Base-by-base conservation (phyloP, 2,329 filamentous ascomycete species). In the Amauroascus niger region DNA sequence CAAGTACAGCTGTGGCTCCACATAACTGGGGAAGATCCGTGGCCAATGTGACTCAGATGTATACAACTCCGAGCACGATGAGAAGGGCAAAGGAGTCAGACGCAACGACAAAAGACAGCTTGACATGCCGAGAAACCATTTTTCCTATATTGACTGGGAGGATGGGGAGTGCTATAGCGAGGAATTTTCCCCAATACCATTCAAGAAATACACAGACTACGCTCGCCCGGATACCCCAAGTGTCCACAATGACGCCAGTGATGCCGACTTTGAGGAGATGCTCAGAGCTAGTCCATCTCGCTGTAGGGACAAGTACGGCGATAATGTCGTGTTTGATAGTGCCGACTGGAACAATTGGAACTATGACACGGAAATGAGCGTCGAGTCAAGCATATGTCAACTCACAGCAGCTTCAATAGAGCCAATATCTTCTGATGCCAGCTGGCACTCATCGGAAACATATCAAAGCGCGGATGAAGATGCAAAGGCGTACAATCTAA, bases 151-250 rank as follows among this genome's bases (percentile, higher is more conserved):
- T 7, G 39, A 51, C 28, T 5, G 22, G 18, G 16, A 14, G 8
- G 11, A 44, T 18, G 18, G 37, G 8, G 33, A 24, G 7, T 3
- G 2, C 1, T 40, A 22, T 16, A 26, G 28, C 6, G 11, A 16
- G 3, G n/a, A 16, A 28, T 50, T 54, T 24, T 26, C 22, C 6
- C 52, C 52, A 4, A 28, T 49, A 18, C 46, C 52, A 18, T 49
- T 49, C 39, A 49, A 49, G 9, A 22, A n/a, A 6, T 44, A 32
- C 39, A 24, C 26, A 4, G 30, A 24, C 13, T 16, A 20, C n/a
- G 14, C 18, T 14, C 4, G 13, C 5, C 45, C 22, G 7, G n/a
- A 22, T 24, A 50, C 52, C 1, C 45, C 52, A 32, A 45, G 44
- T 14, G 11, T 32, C 37, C 13, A 43, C 2, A 39, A n/a, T 26